Conservation (phyloP, 345 rosid species). For the Eucalyptus shirleyi region DNA sequence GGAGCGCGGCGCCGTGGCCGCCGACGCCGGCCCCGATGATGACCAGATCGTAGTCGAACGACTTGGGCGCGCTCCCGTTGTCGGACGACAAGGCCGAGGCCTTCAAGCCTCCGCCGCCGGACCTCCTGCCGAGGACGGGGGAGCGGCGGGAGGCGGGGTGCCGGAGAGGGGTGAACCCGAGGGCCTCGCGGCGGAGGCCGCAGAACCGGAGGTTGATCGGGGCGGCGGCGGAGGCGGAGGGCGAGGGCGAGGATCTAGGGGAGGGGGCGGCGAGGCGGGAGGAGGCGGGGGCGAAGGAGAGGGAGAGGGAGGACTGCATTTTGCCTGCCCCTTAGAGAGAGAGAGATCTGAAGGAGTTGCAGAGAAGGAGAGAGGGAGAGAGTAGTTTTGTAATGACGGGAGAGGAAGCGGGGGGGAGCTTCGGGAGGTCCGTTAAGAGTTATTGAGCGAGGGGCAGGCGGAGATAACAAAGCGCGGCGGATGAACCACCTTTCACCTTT, state of each 20-base stretch:
- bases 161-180: conserved; percentile 11
- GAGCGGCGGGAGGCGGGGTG: conserved; percentile 1
- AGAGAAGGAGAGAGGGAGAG: neutral
- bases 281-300: conserved; percentile 27
- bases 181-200: conserved; percentile 66
- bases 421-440: conserved; percentile 25
- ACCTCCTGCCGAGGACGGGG: neutral
- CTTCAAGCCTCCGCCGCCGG: neutral
- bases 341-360: neutral
- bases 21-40: conserved; percentile 98
- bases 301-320: conserved; percentile 54
- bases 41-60: conserved; percentile 84
- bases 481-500: conserved; percentile 18
- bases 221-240: conserved; percentile 8
- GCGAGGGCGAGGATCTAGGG: conserved; percentile 18
- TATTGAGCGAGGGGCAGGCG: neutral
- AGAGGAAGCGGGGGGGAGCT: neutral
- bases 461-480: conserved; percentile 20
- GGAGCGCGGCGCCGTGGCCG: conserved; percentile 96
- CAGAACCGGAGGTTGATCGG: conserved; percentile 62
- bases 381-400: neutral
- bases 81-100: conserved; percentile 25
- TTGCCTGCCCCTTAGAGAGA: neutral
- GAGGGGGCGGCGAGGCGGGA: conserved; percentile 6
- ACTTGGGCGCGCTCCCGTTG: conserved; percentile 57